Evolutionary conservation across 2,329 filamentous ascomycete species (phyloP).

Genomic region (Diaporthe sp.): DNA sequence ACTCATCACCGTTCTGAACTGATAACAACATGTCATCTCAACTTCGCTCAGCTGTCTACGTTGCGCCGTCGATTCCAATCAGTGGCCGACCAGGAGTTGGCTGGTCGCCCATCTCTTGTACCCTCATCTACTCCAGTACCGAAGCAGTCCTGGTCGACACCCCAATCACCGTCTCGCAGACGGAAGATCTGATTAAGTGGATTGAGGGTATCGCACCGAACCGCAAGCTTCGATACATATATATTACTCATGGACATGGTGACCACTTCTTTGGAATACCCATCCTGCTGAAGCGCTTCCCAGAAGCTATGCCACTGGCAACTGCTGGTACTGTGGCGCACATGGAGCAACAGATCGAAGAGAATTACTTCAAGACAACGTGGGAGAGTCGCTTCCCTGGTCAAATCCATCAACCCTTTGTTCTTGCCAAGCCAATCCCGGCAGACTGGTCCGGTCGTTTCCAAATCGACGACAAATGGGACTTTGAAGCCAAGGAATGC

Average conservation of each 20-base stretch:
- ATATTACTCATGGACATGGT: not conserved
- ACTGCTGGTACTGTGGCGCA: not conserved
- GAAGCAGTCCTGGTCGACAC: constrained; percentile 7
- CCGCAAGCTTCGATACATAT: not conserved
- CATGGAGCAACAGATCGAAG: not conserved
- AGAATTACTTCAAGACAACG: not conserved
- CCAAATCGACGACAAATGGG: not conserved
- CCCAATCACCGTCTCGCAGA: not conserved
- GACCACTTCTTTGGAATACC: not conserved
- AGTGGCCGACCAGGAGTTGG: not conserved
- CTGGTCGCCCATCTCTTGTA: not conserved
- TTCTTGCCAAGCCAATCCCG: not conserved
- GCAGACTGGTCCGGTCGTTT: not conserved
- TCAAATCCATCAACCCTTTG: not conserved
- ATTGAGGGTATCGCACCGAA: not conserved
- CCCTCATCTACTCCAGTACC: not conserved
- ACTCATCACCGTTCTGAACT: not conserved
- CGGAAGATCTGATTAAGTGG: not conserved
- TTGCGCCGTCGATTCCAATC: not conserved
- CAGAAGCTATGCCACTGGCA: not conserved
- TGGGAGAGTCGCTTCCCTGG: not conserved
- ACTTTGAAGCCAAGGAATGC: constrained; percentile 4
- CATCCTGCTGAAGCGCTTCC: not conserved
- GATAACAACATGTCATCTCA: not conserved
- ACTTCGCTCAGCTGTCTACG: not conserved